phyloP scores from a whole-genome alignment of 2,329 filamentous ascomycete genomes.

The Orbilia quercus region DNA sequence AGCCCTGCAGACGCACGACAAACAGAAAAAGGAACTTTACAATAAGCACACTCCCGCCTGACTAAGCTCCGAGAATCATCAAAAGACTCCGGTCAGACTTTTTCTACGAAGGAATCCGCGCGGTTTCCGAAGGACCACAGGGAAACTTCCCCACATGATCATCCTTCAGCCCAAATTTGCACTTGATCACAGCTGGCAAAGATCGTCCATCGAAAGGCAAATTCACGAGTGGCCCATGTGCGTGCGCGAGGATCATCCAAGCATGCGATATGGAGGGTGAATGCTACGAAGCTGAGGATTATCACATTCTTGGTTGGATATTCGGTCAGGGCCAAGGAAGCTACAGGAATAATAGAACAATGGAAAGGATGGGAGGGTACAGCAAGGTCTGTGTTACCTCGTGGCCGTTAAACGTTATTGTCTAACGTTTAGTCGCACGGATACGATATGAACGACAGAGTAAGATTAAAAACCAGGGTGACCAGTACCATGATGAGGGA shows the following conservation, averaged over 20 bases:
- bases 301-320: constrained; percentile 9
- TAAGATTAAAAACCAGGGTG: not conserved
- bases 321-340: not conserved
- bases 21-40: too few relatives aligned
- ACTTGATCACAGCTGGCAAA: too few relatives aligned
- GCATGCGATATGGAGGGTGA: constrained; percentile 30
- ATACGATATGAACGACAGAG: not conserved
- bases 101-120: constrained; percentile 1
- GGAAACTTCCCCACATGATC: constrained; percentile 14
- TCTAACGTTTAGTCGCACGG: not conserved
- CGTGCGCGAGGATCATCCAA: constrained; percentile 22
- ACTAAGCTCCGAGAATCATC: too few relatives aligned
- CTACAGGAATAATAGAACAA: not conserved
- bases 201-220: constrained; percentile 26
- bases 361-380: not conserved
- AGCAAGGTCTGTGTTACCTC: constrained; percentile 8
- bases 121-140: constrained; percentile 18
- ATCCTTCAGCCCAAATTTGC: constrained; percentile 17
- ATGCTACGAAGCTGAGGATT: constrained; percentile 22
- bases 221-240: not conserved
- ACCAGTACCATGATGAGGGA: constrained; percentile 19
- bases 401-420: constrained; percentile 18
- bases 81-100: too few relatives aligned
- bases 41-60: not conserved
- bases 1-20: too few relatives aligned